Evolutionary conservation across 179 eudicot genomes (phyloP).

Genomic region (Monotropa hypopitys): DNA sequence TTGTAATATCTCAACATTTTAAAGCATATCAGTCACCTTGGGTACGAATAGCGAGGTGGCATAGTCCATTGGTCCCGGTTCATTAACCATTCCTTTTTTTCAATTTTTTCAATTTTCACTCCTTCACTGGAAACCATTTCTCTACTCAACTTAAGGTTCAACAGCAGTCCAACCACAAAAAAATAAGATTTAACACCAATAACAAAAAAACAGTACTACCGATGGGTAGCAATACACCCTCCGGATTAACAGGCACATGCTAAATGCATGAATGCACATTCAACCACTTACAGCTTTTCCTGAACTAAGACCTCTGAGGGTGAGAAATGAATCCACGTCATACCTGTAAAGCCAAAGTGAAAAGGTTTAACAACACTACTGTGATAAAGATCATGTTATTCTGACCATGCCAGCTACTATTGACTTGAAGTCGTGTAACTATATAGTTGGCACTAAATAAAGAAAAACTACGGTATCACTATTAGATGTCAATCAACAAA

Average conservation of each 20-base stretch:
- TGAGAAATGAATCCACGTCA: slow-evolving; percentile 62
- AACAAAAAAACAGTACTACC: neutral
- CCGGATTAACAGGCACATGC: neutral
- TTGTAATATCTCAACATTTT: neutral
- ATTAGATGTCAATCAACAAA: neutral
- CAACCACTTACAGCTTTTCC: slow-evolving; percentile 58
- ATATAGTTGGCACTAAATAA: neutral
- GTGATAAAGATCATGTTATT: neutral
- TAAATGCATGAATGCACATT: neutral
- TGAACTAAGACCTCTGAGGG: slow-evolving; percentile 39
- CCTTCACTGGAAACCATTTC: neutral
- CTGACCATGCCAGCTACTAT: neutral
- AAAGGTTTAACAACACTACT: neutral
- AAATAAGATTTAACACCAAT: neutral
- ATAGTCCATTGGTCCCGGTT: too few relatives aligned
- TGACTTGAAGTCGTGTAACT: neutral
- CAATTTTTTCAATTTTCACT: neutral
- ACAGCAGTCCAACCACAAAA: neutral
- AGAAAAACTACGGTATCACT: neutral
- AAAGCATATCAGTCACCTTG: neutral
- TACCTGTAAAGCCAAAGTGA: slow-evolving; percentile 39
- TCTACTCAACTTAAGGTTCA: neutral
- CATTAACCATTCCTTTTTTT: neutral
- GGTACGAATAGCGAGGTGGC: neutral
- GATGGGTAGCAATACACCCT: neutral